phyloP scores from a whole-genome alignment of 2,329 filamentous ascomycete species.

The Cercospora sp. region DNA sequence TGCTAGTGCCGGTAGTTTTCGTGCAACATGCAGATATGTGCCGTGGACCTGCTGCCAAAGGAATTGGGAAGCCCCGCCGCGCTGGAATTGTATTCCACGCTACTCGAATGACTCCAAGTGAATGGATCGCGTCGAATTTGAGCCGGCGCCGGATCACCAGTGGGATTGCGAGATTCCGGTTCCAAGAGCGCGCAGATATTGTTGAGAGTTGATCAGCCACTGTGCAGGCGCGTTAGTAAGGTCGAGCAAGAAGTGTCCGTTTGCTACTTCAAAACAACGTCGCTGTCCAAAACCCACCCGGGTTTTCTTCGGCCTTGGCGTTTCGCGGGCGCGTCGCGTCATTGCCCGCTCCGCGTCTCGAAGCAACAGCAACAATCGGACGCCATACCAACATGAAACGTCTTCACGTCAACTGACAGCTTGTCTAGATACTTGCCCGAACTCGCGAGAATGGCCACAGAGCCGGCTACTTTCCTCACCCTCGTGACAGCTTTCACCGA shows the following conservation, averaged over 20 bases:
- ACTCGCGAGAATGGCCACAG: constrained; percentile 24
- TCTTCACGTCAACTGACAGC: background rate
- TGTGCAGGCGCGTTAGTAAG: background rate
- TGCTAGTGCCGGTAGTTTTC: constrained; percentile 16
- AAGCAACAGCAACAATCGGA: background rate
- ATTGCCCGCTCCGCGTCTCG: background rate
- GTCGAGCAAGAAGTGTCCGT: background rate
- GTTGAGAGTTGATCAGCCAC: background rate
- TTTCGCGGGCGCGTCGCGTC: background rate
- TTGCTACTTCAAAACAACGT: background rate
- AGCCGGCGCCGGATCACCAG: background rate
- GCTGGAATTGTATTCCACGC: constrained; percentile 4
- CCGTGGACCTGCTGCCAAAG: background rate
- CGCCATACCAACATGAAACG: background rate
- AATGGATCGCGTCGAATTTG: background rate
- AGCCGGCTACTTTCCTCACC: constrained; percentile 47
- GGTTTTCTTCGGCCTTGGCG: constrained; percentile 1
- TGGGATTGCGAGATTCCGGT: background rate
- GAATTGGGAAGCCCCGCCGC: constrained; percentile 2
- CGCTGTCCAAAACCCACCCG: background rate
- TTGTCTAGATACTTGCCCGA: background rate
- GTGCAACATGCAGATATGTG: constrained; percentile 21
- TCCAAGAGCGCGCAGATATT: background rate
- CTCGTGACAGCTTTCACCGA: constrained; percentile 71
- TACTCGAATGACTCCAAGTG: constrained; percentile 1